A percentile compares a stretch with the other conserved stretches of the same genome.
These are phyloP conservation scores for Circinella umbellata DNA, from an alignment of 371 early-diverging fungal genomes.

Conservation along the genomic window DNA sequence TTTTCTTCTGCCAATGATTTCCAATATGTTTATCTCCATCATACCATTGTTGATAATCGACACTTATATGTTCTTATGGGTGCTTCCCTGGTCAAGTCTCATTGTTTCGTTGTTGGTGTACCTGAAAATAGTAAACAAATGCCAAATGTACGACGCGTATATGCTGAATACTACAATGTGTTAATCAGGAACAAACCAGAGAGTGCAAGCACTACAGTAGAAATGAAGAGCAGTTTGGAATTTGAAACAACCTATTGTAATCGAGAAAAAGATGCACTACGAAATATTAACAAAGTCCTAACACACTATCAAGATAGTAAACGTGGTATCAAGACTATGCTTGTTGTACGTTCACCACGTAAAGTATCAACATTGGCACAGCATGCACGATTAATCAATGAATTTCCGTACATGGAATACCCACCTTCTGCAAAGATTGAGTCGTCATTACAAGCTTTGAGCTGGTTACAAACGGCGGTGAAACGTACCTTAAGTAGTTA, in stretches of 20 bases:
- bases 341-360: slow-evolving; percentile 69
- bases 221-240: slow-evolving; percentile 51
- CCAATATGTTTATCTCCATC: slow-evolving; percentile 72
- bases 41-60: slow-evolving; percentile 68
- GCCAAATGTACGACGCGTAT: slow-evolving; percentile 69
- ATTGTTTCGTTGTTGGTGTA: slow-evolving; percentile 76
- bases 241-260: slow-evolving; percentile 51
- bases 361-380: slow-evolving; percentile 53
- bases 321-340: slow-evolving; percentile 67
- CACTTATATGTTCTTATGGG: slow-evolving; percentile 79
- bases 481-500: slow-evolving; percentile 76
- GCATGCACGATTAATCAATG: slow-evolving; percentile 57
- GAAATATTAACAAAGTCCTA: slow-evolving; percentile 53
- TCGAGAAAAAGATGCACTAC: slow-evolving; percentile 64
- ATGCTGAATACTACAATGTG: slow-evolving; percentile 30
- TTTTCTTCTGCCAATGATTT: slow-evolving; percentile 49
- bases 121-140: slow-evolving; percentile 66
- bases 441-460: slow-evolving; percentile 72
- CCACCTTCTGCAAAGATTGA: slow-evolving; percentile 66
- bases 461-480: slow-evolving; percentile 82
- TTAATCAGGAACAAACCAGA: slow-evolving; percentile 21
- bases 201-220: slow-evolving; percentile 48
- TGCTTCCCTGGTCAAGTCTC: slow-evolving; percentile 55
- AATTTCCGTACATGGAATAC: slow-evolving; percentile 71
- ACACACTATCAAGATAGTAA: slow-evolving; percentile 63